Evolutionary conservation across 83 land plant genomes (phyloP).

Genomic region (Larix sibirica): DNA sequence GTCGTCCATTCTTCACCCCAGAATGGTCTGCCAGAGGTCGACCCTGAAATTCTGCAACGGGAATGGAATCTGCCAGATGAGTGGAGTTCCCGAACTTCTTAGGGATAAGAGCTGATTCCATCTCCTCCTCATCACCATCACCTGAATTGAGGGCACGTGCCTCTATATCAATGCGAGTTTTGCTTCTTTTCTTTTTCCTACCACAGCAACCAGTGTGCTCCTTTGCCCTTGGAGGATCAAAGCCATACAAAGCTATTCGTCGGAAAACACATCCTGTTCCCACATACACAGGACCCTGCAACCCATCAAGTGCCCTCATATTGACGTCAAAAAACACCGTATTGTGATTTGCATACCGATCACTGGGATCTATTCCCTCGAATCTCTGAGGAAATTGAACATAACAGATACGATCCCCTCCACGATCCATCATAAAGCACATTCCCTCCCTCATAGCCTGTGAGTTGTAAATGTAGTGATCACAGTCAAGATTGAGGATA

Average conservation of each 20-base stretch:
- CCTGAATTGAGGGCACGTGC: slow-evolving; percentile 7
- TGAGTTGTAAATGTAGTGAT: slow-evolving; percentile 69
- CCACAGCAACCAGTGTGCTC: slow-evolving; percentile 50
- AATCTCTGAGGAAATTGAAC: slow-evolving; percentile 70
- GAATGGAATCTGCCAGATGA: slow-evolving; percentile 48
- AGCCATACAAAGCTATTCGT: slow-evolving; percentile 69
- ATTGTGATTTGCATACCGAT: slow-evolving; percentile 84
- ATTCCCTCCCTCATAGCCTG: slow-evolving; percentile 65
- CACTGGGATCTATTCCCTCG: slow-evolving; percentile 75
- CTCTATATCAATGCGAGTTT: neutral
- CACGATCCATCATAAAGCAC: slow-evolving; percentile 87
- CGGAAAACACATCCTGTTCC: slow-evolving; percentile 78
- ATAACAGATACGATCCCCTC: slow-evolving; percentile 73
- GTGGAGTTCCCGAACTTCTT: slow-evolving; percentile 59
- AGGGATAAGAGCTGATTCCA: slow-evolving; percentile 38
- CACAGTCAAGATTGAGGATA: slow-evolving; percentile 75
- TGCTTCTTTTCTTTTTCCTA: slow-evolving; percentile 21
- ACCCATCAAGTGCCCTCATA: slow-evolving; percentile 77
- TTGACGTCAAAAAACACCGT: slow-evolving; percentile 85
- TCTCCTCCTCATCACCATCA: slow-evolving; percentile 42
- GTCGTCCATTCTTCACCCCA: slow-evolving; percentile 53
- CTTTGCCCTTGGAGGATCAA: slow-evolving; percentile 65
- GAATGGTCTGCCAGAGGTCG: slow-evolving; percentile 62
- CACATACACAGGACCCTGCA: slow-evolving; percentile 80
- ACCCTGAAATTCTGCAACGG: slow-evolving; percentile 62